Base-by-base conservation (phyloP, 2,329 filamentous ascomycete genomes). In the Kalmusia sp. region DNA sequence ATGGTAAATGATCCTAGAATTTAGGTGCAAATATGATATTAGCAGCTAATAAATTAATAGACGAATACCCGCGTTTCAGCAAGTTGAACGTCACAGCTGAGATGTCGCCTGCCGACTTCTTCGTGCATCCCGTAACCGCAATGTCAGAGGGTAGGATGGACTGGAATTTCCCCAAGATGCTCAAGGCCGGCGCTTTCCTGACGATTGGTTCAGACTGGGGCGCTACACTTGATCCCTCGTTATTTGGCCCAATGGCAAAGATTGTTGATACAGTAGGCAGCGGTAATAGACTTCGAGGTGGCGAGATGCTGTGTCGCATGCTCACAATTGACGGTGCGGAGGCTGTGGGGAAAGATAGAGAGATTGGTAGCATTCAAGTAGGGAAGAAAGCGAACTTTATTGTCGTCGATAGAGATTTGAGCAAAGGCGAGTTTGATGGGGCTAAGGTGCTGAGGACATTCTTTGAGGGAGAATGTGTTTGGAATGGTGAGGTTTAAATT, bases 311-410 rank as follows among this genome's bases (percentile, higher is more conserved):
- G 6, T 65, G 59, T 49, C 55, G 59, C 2, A 65, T 69, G 50
- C 54, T 73, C 12, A 72, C 67, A 0, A 30, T 68, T 7, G 61
- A 65, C 28, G 70, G 68, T 2, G 70, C 70, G 1, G 47, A 63
- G 44, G 70, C 69, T 2, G 63, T 70, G 3, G 62, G 62, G 2
- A 58, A 48, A 21, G 63, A 71, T n/a, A 55, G 58, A 24, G 57
- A 58, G 15, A 24, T 54, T n/a, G 68, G 70, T 14, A 70, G 64
- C 43, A 65, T 74, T 25, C 63, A 67, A 50, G 56, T 68, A 2
- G 65, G 68, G 14, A 73, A 74, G 61, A 66, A 59, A 44, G 69
- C 69, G 15, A 71, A 69, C 51, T 71, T 73, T 30, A 68, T 72
- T 38, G 55, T 65, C 8, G 53, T 71, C 12, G 63, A 70, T 53